Evolutionary conservation across 2,329 filamentous ascomycete species (phyloP).

Genomic region (Geosmithia flava): DNA sequence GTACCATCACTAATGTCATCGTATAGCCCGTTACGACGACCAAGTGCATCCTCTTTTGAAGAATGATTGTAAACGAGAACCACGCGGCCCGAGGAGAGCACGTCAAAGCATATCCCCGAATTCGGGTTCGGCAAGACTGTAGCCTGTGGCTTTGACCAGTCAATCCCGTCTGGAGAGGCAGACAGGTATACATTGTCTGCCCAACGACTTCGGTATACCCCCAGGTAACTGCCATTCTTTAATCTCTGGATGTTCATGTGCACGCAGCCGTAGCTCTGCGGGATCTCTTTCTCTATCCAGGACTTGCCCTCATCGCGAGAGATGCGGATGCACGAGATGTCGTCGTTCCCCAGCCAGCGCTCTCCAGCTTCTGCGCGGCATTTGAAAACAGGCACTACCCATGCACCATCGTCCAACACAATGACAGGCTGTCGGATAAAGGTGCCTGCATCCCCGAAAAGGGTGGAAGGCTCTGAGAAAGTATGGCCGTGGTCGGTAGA

Average conservation of each 20-base stretch:
- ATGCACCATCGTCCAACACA: constrained; percentile 20
- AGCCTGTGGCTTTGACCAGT: constrained; percentile 21
- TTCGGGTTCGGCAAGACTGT: constrained; percentile 28
- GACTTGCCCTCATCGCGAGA: constrained; percentile 22
- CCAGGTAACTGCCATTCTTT: constrained; percentile 16
- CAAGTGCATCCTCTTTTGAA: constrained; percentile 14
- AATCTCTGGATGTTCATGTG: constrained; percentile 28
- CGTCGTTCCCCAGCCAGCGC: constrained; percentile 30
- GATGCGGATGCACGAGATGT: constrained; percentile 24
- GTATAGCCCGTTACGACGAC: constrained; percentile 25
- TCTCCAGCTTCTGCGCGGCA: constrained; percentile 24
- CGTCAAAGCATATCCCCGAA: constrained; percentile 24
- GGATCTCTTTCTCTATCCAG: constrained; percentile 24
- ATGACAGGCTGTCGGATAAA: constrained; percentile 28
- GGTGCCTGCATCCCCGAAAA: constrained; percentile 21
- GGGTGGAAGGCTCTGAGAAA: constrained; percentile 18
- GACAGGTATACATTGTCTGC: constrained; percentile 28
- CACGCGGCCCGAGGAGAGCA: constrained; percentile 19
- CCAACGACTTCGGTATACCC: constrained; percentile 29
- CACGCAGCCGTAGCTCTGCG: constrained; percentile 22
- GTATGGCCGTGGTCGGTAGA: constrained; percentile 21
- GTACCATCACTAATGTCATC: constrained; percentile 28
- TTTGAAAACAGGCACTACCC: constrained; percentile 29
- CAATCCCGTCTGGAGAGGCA: constrained; percentile 22
- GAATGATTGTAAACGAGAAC: constrained; percentile 28